These are phyloP conservation scores for Russula dissimulans DNA, from an alignment of 768 basidiomycete genomes.

Conservation along the genomic window DNA sequence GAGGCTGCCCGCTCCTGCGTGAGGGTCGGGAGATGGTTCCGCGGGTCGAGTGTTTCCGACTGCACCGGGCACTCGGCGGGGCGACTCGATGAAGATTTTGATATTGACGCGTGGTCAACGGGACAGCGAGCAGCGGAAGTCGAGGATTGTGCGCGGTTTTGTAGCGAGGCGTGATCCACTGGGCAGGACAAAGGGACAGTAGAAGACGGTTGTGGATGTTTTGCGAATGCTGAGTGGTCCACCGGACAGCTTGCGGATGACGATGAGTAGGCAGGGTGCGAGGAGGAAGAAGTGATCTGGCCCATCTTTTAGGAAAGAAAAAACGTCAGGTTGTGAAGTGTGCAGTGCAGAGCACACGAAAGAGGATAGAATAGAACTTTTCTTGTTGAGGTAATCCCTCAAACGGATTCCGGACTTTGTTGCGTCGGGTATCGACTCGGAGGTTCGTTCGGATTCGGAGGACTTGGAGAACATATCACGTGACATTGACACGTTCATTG, in stretches of 20 bases:
- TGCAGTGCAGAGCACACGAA: too few relatives aligned
- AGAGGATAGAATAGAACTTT: too few relatives aligned
- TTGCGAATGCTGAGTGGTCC: constrained; percentile 12
- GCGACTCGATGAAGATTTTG: constrained; percentile 6
- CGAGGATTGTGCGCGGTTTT: constrained; percentile 16
- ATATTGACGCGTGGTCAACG: constrained; percentile 26
- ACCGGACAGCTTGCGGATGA: constrained; percentile 18
- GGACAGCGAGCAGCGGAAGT: constrained; percentile 30
- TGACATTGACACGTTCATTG: too few relatives aligned
- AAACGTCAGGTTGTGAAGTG: background rate
- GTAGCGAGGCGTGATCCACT: constrained; percentile 11
- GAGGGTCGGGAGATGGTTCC: constrained; percentile 85
- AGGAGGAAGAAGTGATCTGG: constrained; percentile 8
- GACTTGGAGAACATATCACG: too few relatives aligned
- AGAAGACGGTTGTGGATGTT: constrained; percentile 2
- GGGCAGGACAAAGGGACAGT: constrained; percentile 19
- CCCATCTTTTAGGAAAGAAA: background rate
- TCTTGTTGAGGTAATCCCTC: too few relatives aligned
- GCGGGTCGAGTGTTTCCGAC: constrained; percentile 49
- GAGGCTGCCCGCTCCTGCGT: constrained; percentile 55
- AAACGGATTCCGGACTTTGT: too few relatives aligned
- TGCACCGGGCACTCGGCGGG: constrained; percentile 56
- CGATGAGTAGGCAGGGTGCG: background rate
- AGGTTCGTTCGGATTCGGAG: too few relatives aligned
- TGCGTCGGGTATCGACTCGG: too few relatives aligned